Conservation (phyloP, 2,329 filamentous ascomycete genomes). For the Orbilia brochopaga region DNA sequence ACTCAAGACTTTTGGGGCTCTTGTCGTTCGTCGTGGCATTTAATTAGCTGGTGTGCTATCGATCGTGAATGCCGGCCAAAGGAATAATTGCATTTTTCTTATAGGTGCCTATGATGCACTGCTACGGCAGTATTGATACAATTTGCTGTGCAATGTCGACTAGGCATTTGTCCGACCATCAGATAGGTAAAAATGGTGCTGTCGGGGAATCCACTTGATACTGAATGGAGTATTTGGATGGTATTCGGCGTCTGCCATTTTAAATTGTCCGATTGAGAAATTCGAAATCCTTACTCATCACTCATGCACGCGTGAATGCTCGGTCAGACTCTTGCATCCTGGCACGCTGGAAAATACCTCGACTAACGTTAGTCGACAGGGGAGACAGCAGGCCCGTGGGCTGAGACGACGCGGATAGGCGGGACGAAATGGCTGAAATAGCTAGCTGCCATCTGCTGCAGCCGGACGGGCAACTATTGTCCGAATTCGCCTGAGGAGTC, state of each 20-base stretch:
- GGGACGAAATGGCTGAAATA: constrained; percentile 49
- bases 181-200: constrained; percentile 7
- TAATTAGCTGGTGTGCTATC: background rate
- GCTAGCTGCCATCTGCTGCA: constrained; percentile 27
- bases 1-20: constrained; percentile 30
- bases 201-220: background rate
- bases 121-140: background rate
- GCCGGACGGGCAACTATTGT: background rate
- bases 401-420: constrained; percentile 37
- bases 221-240: too few relatives aligned
- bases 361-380: constrained; percentile 5
- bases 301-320: background rate
- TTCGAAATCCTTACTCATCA: constrained; percentile 15
- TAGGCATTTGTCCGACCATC: background rate
- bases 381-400: background rate
- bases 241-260: too few relatives aligned
- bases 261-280: background rate
- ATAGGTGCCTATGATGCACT: background rate
- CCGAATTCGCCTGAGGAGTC: background rate
- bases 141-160: constrained; percentile 11
- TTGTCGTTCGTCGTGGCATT: background rate
- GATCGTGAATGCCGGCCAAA: constrained; percentile 3
- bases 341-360: constrained; percentile 1
- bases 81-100: too few relatives aligned
- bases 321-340: background rate